phyloP scores from a whole-genome alignment of 768 basidiomycete genomes.

The Termitomyces sp. region DNA sequence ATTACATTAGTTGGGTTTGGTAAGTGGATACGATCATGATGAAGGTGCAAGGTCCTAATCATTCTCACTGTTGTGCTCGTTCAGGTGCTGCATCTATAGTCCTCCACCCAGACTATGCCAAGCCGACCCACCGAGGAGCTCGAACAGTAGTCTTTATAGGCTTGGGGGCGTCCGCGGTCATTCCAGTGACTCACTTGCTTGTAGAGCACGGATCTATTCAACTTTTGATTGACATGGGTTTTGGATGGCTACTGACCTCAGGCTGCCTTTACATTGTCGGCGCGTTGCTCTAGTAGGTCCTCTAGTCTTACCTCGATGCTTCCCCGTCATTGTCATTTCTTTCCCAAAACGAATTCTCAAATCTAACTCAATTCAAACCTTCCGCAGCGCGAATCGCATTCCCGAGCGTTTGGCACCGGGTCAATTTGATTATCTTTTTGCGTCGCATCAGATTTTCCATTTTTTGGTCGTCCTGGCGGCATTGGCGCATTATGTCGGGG shows the following conservation, averaged over 20 bases:
- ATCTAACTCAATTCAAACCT: slow-evolving; percentile 6
- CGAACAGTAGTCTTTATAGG: slow-evolving; percentile 76
- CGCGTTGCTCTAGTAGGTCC: slow-evolving; percentile 75
- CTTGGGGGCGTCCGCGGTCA: slow-evolving; percentile 63
- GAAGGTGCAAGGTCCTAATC: slow-evolving; percentile 6
- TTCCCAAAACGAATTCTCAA: too few species aligned
- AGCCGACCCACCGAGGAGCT: slow-evolving; percentile 67
- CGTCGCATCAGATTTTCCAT: slow-evolving; percentile 92
- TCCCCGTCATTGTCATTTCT: not conserved
- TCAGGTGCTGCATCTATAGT: slow-evolving; percentile 70
- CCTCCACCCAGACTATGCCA: slow-evolving; percentile 71
- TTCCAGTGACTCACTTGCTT: slow-evolving; percentile 66
- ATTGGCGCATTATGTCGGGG: slow-evolving; percentile 54
- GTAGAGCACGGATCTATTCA: slow-evolving; percentile 49
- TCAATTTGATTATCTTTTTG: slow-evolving; percentile 70
- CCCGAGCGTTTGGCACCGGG: slow-evolving; percentile 76
- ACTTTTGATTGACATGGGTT: slow-evolving; percentile 58
- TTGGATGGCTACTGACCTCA: slow-evolving; percentile 62
- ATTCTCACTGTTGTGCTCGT: slow-evolving; percentile 1
- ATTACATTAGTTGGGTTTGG: slow-evolving; percentile 53
- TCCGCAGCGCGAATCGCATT: slow-evolving; percentile 70
- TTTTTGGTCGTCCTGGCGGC: slow-evolving; percentile 71
- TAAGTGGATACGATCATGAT: slow-evolving; percentile 33
- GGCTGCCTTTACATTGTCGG: slow-evolving; percentile 76
- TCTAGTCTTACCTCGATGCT: slow-evolving; percentile 14